phyloP scores from a whole-genome alignment of 768 basidiomycete species.

The Auriculariales sp. region DNA sequence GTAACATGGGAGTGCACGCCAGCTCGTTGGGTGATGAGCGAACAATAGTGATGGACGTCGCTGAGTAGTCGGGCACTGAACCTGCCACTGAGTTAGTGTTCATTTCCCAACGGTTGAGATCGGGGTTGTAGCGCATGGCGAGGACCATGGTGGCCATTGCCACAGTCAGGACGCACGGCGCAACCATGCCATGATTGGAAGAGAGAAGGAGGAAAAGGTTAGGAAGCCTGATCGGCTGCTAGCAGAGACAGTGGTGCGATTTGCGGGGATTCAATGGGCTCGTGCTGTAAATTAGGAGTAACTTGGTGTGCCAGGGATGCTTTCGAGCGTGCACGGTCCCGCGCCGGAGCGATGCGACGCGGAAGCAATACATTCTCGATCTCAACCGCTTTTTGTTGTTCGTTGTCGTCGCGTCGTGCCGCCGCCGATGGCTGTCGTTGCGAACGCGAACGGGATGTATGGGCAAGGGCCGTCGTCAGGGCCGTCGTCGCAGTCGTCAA shows the following conservation, averaged over 20 bases:
- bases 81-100: conserved; percentile 63
- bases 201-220: not conserved
- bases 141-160: too few species aligned
- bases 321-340: too few species aligned
- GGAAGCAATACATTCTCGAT: too few species aligned
- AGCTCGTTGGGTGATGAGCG: conserved; percentile 75
- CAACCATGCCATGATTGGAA: not conserved
- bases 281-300: too few species aligned
- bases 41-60: too few species aligned
- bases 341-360: too few species aligned
- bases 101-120: conserved; percentile 61
- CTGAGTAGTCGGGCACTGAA: conserved; percentile 47
- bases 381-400: not conserved
- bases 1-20: conserved; percentile 71
- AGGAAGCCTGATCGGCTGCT: not conserved
- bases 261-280: too few species aligned
- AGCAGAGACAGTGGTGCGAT: too few species aligned
- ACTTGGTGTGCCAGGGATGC: too few species aligned
- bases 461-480: not conserved
- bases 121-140: conserved; percentile 54
- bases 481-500: conserved; percentile 2
- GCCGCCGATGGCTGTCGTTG: not conserved
- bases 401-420: not conserved
- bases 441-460: not conserved
- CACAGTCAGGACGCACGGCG: conserved; percentile 23